Evolutionary conservation across 2,329 filamentous ascomycete genomes (phyloP), one percentile per base, ranked within the genome.

Genomic region (Aspergillus fischeri): DNA sequence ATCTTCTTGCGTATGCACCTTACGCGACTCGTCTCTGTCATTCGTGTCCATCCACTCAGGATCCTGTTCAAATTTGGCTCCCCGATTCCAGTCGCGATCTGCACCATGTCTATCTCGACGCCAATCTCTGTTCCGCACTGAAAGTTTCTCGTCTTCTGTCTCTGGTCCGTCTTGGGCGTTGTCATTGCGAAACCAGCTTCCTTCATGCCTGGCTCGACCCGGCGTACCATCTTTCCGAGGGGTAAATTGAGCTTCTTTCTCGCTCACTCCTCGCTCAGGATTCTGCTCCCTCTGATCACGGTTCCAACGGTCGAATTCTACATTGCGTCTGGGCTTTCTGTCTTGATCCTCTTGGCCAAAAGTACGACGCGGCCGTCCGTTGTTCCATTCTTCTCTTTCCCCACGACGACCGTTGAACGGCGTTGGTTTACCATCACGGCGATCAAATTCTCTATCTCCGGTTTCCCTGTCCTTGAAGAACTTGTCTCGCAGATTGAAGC

Each of bases 1-100:
- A 64, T 97, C 92, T 69, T 95, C 92, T 67, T 91, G 88, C 0
- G 92, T 96, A 66, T 91, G 89, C 4, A 82, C 83, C 66, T 88
- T 85, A 38, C 83, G 78, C 66, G 88, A 85, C 52, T 90, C 88
- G 57, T 88, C 87, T 24, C 81, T 76, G 48, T 80, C 81, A 17
- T 86, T 85, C 57, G 87, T 83, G 69, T 95, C 91, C 73, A 96
- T 81, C 93, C 92, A 96, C 74, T 96, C 92, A 4, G 93, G 92
- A 52, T 96, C 91, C 62, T 90, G 86, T 70, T 95, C 91, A 62
- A 83, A 74, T 61, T 80, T 83, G 42, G 73, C 77, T 55, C 78
- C 78, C 50, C 80, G 73, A 56, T 74, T 80, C 81, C 81, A 84
- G 44, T 84, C 82, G 53, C 81, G 77, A 55, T 85, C 82, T 55